These are phyloP conservation scores for Elsinoe perseae DNA, from an alignment of 2,329 filamentous ascomycete species.

Conservation along the genomic window DNA sequence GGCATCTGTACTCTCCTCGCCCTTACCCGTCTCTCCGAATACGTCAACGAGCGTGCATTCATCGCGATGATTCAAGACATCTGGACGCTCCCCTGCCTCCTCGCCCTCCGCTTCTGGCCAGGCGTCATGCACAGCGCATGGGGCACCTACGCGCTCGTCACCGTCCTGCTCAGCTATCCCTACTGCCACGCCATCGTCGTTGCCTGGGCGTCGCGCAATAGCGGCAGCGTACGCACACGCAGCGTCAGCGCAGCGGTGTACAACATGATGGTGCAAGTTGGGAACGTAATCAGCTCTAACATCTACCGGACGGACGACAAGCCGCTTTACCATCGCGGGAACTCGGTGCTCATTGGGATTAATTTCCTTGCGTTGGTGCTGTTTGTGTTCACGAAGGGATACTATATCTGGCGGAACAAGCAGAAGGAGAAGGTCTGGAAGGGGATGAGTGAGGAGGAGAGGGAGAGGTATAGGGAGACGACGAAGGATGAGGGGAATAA, in stretches of 20 bases:
- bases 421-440: constrained; percentile 29
- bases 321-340: constrained; percentile 39
- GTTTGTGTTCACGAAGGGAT: constrained; percentile 28
- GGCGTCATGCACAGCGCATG: constrained; percentile 27
- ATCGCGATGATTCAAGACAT: constrained; percentile 35
- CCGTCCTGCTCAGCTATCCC: constrained; percentile 36
- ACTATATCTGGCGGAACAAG: constrained; percentile 29
- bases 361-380: constrained; percentile 27
- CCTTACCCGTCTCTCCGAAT: constrained; percentile 45
- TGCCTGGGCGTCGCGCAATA: constrained; percentile 36
- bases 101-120: constrained; percentile 32
- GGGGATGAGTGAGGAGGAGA: constrained; percentile 32
- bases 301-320: constrained; percentile 44
- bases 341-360: constrained; percentile 28
- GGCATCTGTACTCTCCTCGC: constrained; percentile 41
- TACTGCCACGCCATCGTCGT: constrained; percentile 41
- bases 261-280: constrained; percentile 42
- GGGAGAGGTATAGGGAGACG: constrained; percentile 28
- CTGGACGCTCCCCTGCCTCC: constrained; percentile 33
- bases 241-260: constrained; percentile 38
- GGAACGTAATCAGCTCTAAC: constrained; percentile 40
- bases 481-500: constrained; percentile 31
- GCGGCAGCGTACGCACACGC: constrained; percentile 37
- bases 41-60: constrained; percentile 45
- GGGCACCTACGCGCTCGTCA: constrained; percentile 33